Evolutionary conservation across 2,329 filamentous ascomycete genomes (phyloP).

Genomic region (Nigrospora sphaerica): DNA sequence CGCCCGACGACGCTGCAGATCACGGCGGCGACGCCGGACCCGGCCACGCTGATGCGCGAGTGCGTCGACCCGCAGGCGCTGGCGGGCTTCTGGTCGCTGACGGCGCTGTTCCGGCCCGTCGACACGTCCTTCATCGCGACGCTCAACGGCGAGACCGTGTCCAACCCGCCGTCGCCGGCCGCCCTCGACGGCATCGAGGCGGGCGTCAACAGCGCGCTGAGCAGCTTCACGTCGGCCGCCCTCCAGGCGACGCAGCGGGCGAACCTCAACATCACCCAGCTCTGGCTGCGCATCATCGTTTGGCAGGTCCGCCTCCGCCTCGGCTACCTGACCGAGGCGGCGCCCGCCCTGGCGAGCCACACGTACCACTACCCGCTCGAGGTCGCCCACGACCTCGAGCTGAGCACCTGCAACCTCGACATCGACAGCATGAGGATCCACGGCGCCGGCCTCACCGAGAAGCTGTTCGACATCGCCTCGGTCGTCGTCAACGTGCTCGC

Average conservation of each 20-base stretch:
- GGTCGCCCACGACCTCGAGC: conserved; percentile 29
- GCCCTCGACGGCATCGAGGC: conserved; percentile 28
- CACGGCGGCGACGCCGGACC: conserved; percentile 24
- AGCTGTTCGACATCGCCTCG: conserved; percentile 36
- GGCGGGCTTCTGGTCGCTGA: conserved; percentile 30
- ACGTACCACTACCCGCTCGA: conserved; percentile 36
- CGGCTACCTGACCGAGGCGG: conserved; percentile 25
- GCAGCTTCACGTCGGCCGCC: conserved; percentile 15
- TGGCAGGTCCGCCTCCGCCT: conserved; percentile 37
- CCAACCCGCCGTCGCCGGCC: conserved; percentile 20
- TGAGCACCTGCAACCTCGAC: conserved; percentile 29
- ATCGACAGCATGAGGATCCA: conserved; percentile 32
- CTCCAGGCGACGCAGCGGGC: conserved; percentile 37
- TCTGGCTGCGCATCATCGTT: conserved; percentile 36
- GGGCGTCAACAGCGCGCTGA: conserved; percentile 27
- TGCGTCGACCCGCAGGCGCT: conserved; percentile 11
- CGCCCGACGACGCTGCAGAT: conserved; percentile 36
- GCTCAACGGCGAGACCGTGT: conserved; percentile 28
- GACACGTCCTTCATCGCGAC: conserved; percentile 34
- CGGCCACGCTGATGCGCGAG: conserved; percentile 16
- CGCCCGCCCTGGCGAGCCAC: conserved; percentile 16
- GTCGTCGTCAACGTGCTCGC: conserved; percentile 37
- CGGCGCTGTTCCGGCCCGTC: conserved; percentile 31
- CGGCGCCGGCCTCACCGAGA: conserved; percentile 38
- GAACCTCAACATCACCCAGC: conserved; percentile 35